Conservation (phyloP, 805 yeast genomes). For the Metschnikowia henanensis region DNA sequence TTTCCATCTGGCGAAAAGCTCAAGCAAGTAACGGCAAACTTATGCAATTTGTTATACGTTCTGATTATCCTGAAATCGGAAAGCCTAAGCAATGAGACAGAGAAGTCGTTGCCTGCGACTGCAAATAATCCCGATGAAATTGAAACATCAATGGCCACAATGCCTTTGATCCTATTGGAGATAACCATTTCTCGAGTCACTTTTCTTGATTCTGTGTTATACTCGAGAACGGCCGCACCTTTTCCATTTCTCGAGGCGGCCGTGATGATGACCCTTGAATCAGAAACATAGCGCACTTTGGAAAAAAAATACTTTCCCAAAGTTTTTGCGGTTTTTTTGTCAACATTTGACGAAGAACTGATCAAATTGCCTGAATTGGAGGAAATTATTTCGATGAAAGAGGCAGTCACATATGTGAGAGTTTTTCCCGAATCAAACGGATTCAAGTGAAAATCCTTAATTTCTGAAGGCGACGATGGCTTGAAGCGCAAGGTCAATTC, state of each 20-base stretch:
- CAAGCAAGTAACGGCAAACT: conserved; percentile 75
- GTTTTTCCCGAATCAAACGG: conserved; percentile 58
- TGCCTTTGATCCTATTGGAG: conserved; percentile 51
- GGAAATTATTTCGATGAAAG: conserved; percentile 52
- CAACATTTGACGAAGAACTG: conserved; percentile 24
- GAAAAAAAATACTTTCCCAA: conserved; percentile 34
- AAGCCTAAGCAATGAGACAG: conserved; percentile 56
- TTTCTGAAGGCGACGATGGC: conserved; percentile 50
- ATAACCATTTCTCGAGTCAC: conserved; percentile 43
- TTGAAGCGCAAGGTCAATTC: conserved; percentile 54
- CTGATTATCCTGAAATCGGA: conserved; percentile 52
- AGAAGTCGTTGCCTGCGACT: conserved; percentile 64
- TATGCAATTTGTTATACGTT: conserved; percentile 61
- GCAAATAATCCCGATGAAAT: conserved; percentile 46
- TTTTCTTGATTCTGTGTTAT: conserved; percentile 41
- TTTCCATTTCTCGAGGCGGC: conserved; percentile 32
- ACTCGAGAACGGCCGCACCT: conserved; percentile 44
- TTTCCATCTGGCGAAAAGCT: conserved; percentile 68
- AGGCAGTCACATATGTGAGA: conserved; percentile 59
- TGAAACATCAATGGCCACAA: conserved; percentile 51
- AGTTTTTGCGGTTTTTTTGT: conserved; percentile 19
- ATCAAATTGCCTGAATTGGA: conserved; percentile 44
- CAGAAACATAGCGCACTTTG: conserved; percentile 43
- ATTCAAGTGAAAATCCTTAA: conserved; percentile 65
- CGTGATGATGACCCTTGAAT: conserved; percentile 32